Evolutionary conservation across 768 basidiomycete genomes (phyloP).

Genomic region (Leccinum incarnatum): DNA sequence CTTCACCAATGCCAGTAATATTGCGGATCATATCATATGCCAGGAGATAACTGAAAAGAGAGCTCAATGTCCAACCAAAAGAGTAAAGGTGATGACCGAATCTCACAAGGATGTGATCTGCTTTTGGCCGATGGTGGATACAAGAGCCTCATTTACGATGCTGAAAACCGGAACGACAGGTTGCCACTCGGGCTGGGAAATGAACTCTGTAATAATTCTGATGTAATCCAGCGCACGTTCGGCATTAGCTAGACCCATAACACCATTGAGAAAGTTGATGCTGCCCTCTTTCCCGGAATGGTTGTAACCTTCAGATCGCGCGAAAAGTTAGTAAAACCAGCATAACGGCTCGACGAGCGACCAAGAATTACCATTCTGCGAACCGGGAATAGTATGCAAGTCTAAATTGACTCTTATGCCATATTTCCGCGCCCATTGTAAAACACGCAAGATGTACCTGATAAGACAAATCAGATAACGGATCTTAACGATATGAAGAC

Average conservation of each 20-base stretch:
- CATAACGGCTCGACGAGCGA: not conserved
- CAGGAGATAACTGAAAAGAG: conserved; percentile 48
- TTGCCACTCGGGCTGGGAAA: conserved; percentile 70
- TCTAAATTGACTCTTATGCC: conserved; percentile 83
- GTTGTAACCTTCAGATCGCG: conserved; percentile 42
- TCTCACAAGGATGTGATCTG: conserved; percentile 61
- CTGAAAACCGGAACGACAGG: conserved; percentile 61
- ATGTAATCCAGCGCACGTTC: conserved; percentile 76
- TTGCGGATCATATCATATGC: conserved; percentile 62
- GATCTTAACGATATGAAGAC: conserved; percentile 1
- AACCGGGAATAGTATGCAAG: conserved; percentile 76
- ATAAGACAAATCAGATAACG: not conserved
- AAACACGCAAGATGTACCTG: conserved; percentile 70
- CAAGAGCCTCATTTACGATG: conserved; percentile 61
- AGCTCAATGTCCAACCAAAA: not conserved
- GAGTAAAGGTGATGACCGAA: not conserved
- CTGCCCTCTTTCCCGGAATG: conserved; percentile 60
- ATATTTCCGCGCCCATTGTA: conserved; percentile 87
- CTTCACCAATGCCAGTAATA: conserved; percentile 72
- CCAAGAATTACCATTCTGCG: conserved; percentile 57
- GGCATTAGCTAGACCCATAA: conserved; percentile 87
- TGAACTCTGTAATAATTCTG: conserved; percentile 74
- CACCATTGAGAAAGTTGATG: conserved; percentile 62
- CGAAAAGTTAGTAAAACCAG: not conserved
- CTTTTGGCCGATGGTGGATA: conserved; percentile 50